Base-by-base conservation (phyloP, 2,329 filamentous ascomycete species). In the Colletotrichum neosansevieriae region DNA sequence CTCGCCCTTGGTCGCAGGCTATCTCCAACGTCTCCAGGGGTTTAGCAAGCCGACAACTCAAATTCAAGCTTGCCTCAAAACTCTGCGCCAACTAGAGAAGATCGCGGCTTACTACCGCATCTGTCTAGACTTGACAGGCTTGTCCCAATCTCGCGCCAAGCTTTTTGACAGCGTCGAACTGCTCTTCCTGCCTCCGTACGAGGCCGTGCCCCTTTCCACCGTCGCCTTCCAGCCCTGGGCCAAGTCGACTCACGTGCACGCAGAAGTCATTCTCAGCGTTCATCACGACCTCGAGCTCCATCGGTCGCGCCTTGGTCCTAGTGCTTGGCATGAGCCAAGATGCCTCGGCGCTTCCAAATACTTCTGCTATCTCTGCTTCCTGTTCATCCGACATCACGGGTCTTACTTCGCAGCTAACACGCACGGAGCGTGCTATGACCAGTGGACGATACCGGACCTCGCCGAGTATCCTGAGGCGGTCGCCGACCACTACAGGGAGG, bases 361-460 rank as follows among this genome's bases (percentile, higher is more conserved):
- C 21, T 70, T 71, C 57, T 71, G 70, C 50, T 71, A 71, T 21
- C 63, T 71, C 42, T 71, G 70, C 56, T 71, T 64, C 59, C 59
- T 71, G 12, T 71, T 71, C 59, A 56, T 71, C 40, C 50, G 59
- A 45, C 67, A 64, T 29, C 70, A 71, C 51, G 70, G 67, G n/a
- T 13, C 63, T 21, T 71, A 70, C 24, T 70, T 70, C 29, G 67
- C 70, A 6, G 64, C 67, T 4, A 70, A 59, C 32, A 71, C 70
- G 11, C 70, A 71, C 36, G 70, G 70, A 9, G 70, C 70, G 4
- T 71, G 70, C 45, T 71, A 71, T 24, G 70, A 71, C 34, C 70
- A 71, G 12, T 71, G 70, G 70, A 71, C 70, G 1, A 51, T 71
- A 15, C 70, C 70, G 44, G 70, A 71, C 56, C 63, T 71, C 17